Percentiles rank a stretch among this genome's conserved stretches.
Evolutionary conservation across 2,329 filamentous ascomycete species (phyloP).

Genomic region (Hypoxylon sp.): DNA sequence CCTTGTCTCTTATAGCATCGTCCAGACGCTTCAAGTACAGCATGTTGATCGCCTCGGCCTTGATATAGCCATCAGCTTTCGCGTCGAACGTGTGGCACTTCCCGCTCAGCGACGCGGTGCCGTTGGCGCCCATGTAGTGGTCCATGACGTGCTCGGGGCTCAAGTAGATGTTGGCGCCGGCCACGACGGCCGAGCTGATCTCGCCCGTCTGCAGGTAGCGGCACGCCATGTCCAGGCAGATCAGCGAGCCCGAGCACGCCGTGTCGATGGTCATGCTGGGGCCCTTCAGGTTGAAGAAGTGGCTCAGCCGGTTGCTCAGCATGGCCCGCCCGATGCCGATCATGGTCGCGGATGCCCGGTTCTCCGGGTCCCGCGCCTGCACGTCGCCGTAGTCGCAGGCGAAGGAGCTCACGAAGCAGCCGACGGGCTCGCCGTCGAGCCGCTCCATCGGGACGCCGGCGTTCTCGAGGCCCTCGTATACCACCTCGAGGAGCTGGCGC

Average conservation of each 20-base stretch:
- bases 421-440: slow-evolving; percentile 1
- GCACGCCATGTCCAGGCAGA: slow-evolving; percentile 42
- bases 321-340: slow-evolving; percentile 38
- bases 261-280: slow-evolving; percentile 24
- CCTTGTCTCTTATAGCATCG: slow-evolving; percentile 52
- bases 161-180: slow-evolving; percentile 45
- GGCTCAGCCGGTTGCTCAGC: slow-evolving; percentile 45
- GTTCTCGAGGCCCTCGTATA: slow-evolving; percentile 32
- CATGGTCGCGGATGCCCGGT: slow-evolving; percentile 14
- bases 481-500: slow-evolving; percentile 24
- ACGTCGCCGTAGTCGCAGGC: slow-evolving; percentile 15
- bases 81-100: slow-evolving; percentile 48
- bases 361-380: slow-evolving; percentile 33
- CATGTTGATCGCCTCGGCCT: slow-evolving; percentile 53
- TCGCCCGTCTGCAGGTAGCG: slow-evolving; percentile 40
- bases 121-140: slow-evolving; percentile 12
- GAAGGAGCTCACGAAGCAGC: slow-evolving; percentile 15
- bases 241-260: slow-evolving; percentile 42
- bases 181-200: slow-evolving; percentile 40
- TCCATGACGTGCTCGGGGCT: slow-evolving; percentile 39
- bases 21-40: slow-evolving; percentile 54
- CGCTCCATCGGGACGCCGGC: slow-evolving; percentile 16
- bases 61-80: slow-evolving; percentile 54
- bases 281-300: slow-evolving; percentile 45
- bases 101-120: slow-evolving; percentile 26